Conservation (phyloP, 352 stramenopile genomes). For the Globisporangium rhizosaccharum region DNA sequence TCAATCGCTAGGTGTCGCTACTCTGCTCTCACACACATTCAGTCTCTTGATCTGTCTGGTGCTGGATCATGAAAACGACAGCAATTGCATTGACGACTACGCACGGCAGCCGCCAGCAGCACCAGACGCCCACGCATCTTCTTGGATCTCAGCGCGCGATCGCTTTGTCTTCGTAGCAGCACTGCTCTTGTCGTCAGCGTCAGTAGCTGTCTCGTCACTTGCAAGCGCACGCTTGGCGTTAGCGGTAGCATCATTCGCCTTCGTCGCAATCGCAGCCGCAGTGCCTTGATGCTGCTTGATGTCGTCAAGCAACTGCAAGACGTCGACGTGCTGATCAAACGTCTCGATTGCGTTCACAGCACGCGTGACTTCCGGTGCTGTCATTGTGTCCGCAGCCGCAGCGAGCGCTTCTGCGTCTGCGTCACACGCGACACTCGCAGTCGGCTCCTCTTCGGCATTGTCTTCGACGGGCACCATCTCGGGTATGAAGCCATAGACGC, state of each 20-base stretch:
- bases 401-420: neutral
- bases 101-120: slow-evolving; percentile 24
- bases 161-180: slow-evolving; percentile 14
- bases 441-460: neutral
- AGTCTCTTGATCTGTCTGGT: neutral
- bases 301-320: slow-evolving; percentile 31
- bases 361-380: slow-evolving; percentile 5
- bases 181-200: neutral
- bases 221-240: neutral
- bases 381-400: slow-evolving; percentile 17
- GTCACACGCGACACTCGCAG: neutral
- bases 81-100: neutral
- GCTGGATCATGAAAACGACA: neutral
- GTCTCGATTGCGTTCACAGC: slow-evolving; percentile 35
- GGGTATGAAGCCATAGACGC: slow-evolving; percentile 81
- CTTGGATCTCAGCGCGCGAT: slow-evolving; percentile 32
- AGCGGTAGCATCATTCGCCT: neutral
- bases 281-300: slow-evolving; percentile 15
- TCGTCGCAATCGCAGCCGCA: too few species aligned
- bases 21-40: neutral
- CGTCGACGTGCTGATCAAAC: slow-evolving; percentile 29
- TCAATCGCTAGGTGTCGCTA: neutral
- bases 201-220: neutral
- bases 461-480: slow-evolving; percentile 38
- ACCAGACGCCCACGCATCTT: slow-evolving; percentile 24